A percentile compares a stretch with the other conserved stretches of the same genome.
Conservation (phyloP, 1,284 basidiomycete genomes). For the Puccinia hordei region DNA sequence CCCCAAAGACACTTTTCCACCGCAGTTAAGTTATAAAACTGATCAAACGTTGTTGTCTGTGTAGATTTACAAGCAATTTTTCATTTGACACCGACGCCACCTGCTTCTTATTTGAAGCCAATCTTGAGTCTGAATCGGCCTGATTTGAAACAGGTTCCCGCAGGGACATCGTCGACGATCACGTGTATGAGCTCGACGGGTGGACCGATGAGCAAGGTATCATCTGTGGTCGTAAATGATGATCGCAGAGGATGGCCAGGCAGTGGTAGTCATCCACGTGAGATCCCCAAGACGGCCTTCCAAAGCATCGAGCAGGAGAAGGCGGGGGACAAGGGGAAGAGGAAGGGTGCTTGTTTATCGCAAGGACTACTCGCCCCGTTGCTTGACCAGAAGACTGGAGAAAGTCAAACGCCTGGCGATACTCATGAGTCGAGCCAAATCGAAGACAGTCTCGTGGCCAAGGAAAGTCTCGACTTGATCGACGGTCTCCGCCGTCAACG, state of each 20-base stretch:
- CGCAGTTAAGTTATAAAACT: background rate
- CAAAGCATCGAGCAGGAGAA: background rate
- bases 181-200: background rate
- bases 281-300: background rate
- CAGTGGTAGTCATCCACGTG: background rate
- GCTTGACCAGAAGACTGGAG: background rate
- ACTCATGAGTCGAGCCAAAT: background rate
- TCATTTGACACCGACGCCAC: conserved; percentile 33
- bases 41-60: background rate
- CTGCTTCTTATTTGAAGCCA: background rate
- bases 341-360: background rate
- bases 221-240: background rate
- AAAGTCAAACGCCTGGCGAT: background rate
- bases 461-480: conserved; percentile 6
- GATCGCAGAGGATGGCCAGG: background rate
- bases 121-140: conserved; percentile 9
- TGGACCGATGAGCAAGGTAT: background rate
- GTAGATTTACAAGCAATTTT: conserved; percentile 48
- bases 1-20: background rate
- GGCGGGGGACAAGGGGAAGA: background rate
- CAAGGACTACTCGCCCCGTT: background rate
- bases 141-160: background rate
- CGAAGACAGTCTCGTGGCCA: background rate
- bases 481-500: background rate
- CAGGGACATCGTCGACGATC: background rate